A percentile compares a stretch with the other conserved stretches of the same genome.
phyloP scores from a whole-genome alignment of 495 filamentous ascomycete genomes.

The Hyaloscypha variabilis region DNA sequence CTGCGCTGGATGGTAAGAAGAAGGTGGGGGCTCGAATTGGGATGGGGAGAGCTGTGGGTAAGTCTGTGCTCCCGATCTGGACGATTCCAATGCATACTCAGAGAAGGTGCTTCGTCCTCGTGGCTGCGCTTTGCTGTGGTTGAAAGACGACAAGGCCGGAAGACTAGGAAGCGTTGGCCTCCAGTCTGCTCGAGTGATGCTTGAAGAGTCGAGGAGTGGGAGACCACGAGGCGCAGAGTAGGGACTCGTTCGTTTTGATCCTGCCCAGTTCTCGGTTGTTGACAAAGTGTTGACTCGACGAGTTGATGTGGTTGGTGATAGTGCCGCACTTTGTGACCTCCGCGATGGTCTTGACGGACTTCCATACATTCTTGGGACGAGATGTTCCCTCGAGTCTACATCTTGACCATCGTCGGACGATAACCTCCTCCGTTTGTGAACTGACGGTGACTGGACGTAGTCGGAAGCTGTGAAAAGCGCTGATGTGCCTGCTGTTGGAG shows the following conservation, averaged over 20 bases:
- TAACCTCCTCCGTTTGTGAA: constrained; percentile 40
- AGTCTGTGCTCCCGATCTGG: constrained; percentile 29
- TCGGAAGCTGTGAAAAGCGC: constrained; percentile 35
- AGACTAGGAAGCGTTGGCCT: constrained; percentile 38
- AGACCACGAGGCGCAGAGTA: constrained; percentile 28
- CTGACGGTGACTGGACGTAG: constrained; percentile 40
- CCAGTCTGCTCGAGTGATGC: constrained; percentile 25
- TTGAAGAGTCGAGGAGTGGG: constrained; percentile 27
- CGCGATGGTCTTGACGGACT: constrained; percentile 30
- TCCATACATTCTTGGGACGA: constrained; percentile 39
- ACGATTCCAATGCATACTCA: constrained; percentile 30
- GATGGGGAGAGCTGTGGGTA: constrained; percentile 23
- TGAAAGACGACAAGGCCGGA: constrained; percentile 33
- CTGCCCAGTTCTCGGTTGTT: constrained; percentile 34
- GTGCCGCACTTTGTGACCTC: constrained; percentile 9
- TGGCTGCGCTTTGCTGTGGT: constrained; percentile 14
- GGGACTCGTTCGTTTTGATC: constrained; percentile 34
- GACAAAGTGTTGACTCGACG: constrained; percentile 31
- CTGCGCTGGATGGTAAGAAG: constrained; percentile 19
- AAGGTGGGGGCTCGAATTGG: constrained; percentile 18
- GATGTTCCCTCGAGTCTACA: constrained; percentile 28
- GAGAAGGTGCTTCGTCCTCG: constrained; percentile 28
- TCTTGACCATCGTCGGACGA: constrained; percentile 36
- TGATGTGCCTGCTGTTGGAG: constrained; percentile 24
- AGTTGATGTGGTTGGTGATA: constrained; percentile 23